Percentiles rank a stretch among this genome's conserved stretches.
Evolutionary conservation across 306 rosid genomes (phyloP).

Genomic region (Glycine tomentella): DNA sequence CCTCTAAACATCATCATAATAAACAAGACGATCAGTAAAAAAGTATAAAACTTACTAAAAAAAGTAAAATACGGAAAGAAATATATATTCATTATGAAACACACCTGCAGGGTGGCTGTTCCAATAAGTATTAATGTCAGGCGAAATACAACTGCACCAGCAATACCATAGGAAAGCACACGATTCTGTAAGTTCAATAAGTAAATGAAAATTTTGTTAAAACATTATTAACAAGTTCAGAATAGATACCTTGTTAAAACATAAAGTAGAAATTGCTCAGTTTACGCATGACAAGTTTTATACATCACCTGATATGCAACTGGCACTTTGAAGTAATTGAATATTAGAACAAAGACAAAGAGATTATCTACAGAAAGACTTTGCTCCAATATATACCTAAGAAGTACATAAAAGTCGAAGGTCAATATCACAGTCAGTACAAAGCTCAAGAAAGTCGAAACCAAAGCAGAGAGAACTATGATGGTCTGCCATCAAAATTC

Average conservation of each 20-base stretch:
- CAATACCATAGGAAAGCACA: constrained; percentile 95
- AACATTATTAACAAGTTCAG: not conserved
- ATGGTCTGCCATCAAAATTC: not conserved
- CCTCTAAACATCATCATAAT: constrained; percentile 59
- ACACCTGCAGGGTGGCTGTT: constrained; percentile 83
- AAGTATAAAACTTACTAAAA: constrained; percentile 9
- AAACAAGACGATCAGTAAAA: constrained; percentile 37
- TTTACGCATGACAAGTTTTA: constrained; percentile 35
- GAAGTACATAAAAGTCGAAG: constrained; percentile 33
- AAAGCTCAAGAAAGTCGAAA: constrained; percentile 37
- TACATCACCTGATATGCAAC: constrained; percentile 74
- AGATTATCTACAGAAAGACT: constrained; percentile 96
- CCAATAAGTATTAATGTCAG: constrained; percentile 82
- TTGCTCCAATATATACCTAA: constrained; percentile 92
- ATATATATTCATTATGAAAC: constrained; percentile 28
- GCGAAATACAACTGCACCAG: constrained; percentile 87
- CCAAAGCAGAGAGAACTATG: not conserved
- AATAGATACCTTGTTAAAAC: constrained; percentile 31
- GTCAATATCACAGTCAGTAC: constrained; percentile 20
- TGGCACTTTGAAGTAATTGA: constrained; percentile 95
- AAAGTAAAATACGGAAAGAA: constrained; percentile 27
- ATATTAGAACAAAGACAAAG: constrained; percentile 88
- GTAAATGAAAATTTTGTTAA: constrained; percentile 38
- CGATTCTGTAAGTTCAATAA: constrained; percentile 65
- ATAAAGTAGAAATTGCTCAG: constrained; percentile 32